A percentile compares a stretch with the other conserved stretches of the same genome.
Evolutionary conservation across 108 stramenopile species (phyloP).

Genomic region (Cyclotella cryptica): DNA sequence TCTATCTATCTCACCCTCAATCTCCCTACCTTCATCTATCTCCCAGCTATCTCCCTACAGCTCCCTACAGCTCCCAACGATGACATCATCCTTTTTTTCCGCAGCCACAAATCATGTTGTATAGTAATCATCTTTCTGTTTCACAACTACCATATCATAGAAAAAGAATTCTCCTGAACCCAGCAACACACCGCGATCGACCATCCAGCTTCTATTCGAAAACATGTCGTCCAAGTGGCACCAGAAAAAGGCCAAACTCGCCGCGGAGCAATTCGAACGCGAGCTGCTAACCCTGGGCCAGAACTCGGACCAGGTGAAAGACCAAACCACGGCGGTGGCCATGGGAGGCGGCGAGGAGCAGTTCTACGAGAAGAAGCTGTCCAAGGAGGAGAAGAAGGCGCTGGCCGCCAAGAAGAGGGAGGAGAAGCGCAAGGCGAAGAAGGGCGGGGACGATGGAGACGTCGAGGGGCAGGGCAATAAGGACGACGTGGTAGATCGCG

Average conservation of each 20-base stretch:
- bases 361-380: constrained; percentile 79
- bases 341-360: constrained; percentile 87
- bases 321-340: constrained; percentile 59
- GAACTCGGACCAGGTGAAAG: constrained; percentile 36
- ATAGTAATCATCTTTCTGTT: no score
- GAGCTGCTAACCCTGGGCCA: constrained; percentile 47
- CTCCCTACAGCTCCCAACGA: no score
- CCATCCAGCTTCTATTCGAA: not conserved
- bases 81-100: no score
- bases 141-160: no score
- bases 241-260: constrained; percentile 78
- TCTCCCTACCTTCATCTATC: no score
- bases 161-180: no score
- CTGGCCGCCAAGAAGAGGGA: constrained; percentile 83
- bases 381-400: constrained; percentile 92
- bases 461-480: constrained; percentile 64
- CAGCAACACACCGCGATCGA: no score
- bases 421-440: constrained; percentile 71
- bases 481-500: constrained; percentile 36
- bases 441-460: constrained; percentile 43
- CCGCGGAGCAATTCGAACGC: constrained; percentile 64
- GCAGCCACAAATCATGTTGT: no score
- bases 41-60: no score
- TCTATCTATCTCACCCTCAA: no score
- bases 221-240: constrained; percentile 72